These are phyloP conservation scores for Lactarius pseudohatsudake DNA, from an alignment of 768 basidiomycete species.

Conservation along the genomic window DNA sequence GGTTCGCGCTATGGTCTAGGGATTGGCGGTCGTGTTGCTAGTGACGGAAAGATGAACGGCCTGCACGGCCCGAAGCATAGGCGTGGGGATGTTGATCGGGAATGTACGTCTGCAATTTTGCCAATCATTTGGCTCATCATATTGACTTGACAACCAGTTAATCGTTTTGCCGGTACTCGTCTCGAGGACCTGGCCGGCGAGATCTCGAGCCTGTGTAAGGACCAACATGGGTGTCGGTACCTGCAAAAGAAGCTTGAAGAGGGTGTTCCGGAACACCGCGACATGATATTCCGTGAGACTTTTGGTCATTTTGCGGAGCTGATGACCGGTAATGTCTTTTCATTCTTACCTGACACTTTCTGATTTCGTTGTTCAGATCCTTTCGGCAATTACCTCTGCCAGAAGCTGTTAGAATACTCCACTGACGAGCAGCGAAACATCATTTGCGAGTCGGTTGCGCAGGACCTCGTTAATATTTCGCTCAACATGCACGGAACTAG, in stretches of 20 bases:
- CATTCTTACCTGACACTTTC: not conserved
- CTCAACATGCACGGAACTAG: conserved; percentile 99
- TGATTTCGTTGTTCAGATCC: conserved; percentile 58
- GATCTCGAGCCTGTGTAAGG: conserved; percentile 92
- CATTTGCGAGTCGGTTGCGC: conserved; percentile 96
- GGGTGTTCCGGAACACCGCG: conserved; percentile 90
- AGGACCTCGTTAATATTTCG: conserved; percentile 96
- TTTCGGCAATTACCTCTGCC: conserved; percentile 98
- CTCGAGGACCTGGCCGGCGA: conserved; percentile 96
- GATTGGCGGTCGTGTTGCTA: conserved; percentile 51
- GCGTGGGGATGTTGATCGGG: conserved; percentile 87
- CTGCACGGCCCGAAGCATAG: conserved; percentile 93
- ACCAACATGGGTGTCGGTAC: conserved; percentile 98
- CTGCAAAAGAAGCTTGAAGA: conserved; percentile 99
- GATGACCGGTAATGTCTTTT: conserved; percentile 73
- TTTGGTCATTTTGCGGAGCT: conserved; percentile 97
- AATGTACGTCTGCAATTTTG: conserved; percentile 49
- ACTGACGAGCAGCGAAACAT: conserved; percentile 96
- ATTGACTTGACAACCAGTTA: conserved; percentile 52
- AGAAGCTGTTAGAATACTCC: conserved; percentile 94
- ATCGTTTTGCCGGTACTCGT: conserved; percentile 94
- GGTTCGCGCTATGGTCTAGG: conserved; percentile 75
- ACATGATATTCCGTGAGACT: conserved; percentile 99
- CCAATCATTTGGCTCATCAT: conserved; percentile 20
- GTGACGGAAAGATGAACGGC: conserved; percentile 81